Conservation (phyloP, 139 green algal species). For the Gonium pectorale region DNA sequence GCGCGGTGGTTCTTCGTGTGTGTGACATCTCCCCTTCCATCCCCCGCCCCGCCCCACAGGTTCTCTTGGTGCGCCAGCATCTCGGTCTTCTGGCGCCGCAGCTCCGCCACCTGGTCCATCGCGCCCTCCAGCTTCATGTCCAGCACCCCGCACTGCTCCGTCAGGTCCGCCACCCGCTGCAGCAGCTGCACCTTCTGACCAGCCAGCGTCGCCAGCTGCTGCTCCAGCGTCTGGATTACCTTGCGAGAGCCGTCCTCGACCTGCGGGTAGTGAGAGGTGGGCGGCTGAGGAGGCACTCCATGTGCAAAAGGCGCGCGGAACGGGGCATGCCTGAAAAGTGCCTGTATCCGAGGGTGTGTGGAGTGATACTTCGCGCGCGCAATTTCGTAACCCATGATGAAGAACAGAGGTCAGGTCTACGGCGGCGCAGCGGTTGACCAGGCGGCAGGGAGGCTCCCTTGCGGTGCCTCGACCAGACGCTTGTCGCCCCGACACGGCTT, state of each 20-base stretch:
- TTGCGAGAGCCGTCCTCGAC: slow-evolving; percentile 34
- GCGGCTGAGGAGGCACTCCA: background rate
- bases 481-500: too few species aligned
- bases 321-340: too few species aligned
- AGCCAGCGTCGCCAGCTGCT: slow-evolving; percentile 5
- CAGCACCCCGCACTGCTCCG: slow-evolving; percentile 23
- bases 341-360: too few species aligned
- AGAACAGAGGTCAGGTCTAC: too few species aligned
- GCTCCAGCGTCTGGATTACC: slow-evolving; percentile 10
- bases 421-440: too few species aligned
- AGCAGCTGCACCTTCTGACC: slow-evolving; percentile 44
- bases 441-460: too few species aligned
- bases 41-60: slow-evolving; percentile 1
- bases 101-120: slow-evolving; percentile 31
- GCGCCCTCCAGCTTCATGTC: slow-evolving; percentile 42
- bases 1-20: too few species aligned
- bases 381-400: too few species aligned
- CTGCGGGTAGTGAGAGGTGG: background rate
- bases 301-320: too few species aligned
- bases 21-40: background rate
- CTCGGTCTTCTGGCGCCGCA: slow-evolving; percentile 42
- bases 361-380: too few species aligned
- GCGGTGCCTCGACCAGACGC: too few species aligned
- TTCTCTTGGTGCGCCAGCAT: slow-evolving; percentile 42
- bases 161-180: slow-evolving; percentile 8